phyloP scores from a whole-genome alignment of 352 stramenopile genomes.

The Phytophthora capsici region DNA sequence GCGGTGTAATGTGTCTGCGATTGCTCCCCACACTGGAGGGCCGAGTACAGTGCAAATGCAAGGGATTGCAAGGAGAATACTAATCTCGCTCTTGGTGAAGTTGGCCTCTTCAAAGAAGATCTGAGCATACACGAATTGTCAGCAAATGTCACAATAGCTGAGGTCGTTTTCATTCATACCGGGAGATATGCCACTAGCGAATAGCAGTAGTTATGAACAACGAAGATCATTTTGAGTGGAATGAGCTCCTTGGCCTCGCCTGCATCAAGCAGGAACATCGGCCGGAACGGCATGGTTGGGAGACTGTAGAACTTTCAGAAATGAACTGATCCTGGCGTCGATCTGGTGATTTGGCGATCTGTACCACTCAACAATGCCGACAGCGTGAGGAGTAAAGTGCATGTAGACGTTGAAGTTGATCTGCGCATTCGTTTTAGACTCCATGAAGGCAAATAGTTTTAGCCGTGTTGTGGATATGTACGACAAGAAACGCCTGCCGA shows the following conservation, averaged over 20 bases:
- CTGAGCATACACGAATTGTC: slow-evolving; percentile 5
- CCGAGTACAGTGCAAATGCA: slow-evolving; percentile 50
- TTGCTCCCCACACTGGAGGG: slow-evolving; percentile 54
- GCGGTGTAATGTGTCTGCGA: slow-evolving; percentile 49
- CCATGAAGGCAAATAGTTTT: too few relatives aligned
- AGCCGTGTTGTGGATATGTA: too few relatives aligned
- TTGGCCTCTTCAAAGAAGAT: slow-evolving; percentile 31
- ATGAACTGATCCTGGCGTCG: not conserved
- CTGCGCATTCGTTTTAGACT: too few relatives aligned
- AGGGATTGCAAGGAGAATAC: slow-evolving; percentile 55
- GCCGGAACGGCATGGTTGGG: slow-evolving; percentile 23
- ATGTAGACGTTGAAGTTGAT: not conserved
- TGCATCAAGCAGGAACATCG: slow-evolving; percentile 30
- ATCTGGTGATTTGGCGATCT: not conserved
- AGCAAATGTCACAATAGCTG: too few relatives aligned
- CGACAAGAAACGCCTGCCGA: too few relatives aligned
- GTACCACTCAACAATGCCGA: slow-evolving; percentile 18
- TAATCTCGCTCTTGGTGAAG: slow-evolving; percentile 61
- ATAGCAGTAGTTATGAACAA: slow-evolving; percentile 32
- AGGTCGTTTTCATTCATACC: slow-evolving; percentile 5
- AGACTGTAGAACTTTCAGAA: not conserved
- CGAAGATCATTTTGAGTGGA: slow-evolving; percentile 34
- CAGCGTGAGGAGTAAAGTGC: too few relatives aligned
- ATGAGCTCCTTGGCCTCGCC: slow-evolving; percentile 32
- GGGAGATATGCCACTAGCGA: slow-evolving; percentile 36